Conservation (phyloP, 768 basidiomycete genomes). For the Lactarius trivialis region DNA sequence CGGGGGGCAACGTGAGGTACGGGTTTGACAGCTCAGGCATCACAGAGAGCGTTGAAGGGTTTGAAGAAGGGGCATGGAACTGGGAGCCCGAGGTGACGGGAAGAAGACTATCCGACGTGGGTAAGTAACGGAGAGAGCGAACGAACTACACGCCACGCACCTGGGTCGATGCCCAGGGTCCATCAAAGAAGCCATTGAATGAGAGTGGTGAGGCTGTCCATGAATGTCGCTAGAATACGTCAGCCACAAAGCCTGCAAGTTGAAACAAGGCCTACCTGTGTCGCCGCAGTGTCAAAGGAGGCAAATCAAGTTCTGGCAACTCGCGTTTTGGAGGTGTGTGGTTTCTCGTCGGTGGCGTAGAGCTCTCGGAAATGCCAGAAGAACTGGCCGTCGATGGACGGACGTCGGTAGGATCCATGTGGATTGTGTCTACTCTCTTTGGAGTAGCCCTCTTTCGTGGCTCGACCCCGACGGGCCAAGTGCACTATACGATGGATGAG, state of each 20-base stretch:
- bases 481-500: conserved; percentile 44
- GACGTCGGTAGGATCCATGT: conserved; percentile 42
- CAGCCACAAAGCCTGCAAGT: conserved; percentile 4
- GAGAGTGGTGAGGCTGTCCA: conserved; percentile 23
- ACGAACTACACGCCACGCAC: conserved; percentile 16
- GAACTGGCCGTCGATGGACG: conserved; percentile 73
- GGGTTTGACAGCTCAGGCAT: conserved; percentile 49
- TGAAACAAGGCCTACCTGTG: conserved; percentile 31
- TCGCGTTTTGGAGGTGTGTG: conserved; percentile 54
- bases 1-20: conserved; percentile 43
- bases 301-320: conserved; percentile 35
- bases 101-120: conserved; percentile 19
- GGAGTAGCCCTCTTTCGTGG: conserved; percentile 57
- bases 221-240: conserved; percentile 24
- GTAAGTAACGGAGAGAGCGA: background rate
- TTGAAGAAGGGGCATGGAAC: conserved; percentile 41
- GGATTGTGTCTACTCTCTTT: conserved; percentile 35
- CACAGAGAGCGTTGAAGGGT: conserved; percentile 43
- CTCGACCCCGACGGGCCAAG: conserved; percentile 78
- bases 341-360: conserved; percentile 65
- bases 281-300: conserved; percentile 36
- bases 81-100: conserved; percentile 37
- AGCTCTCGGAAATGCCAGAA: conserved; percentile 62
- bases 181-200: conserved; percentile 23
- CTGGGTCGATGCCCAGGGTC: conserved; percentile 23